Percentiles rank a stretch among this genome's conserved stretches.
Conservation (phyloP, 2,329 filamentous ascomycete genomes). For the Pseudogymnoascus pannorum region DNA sequence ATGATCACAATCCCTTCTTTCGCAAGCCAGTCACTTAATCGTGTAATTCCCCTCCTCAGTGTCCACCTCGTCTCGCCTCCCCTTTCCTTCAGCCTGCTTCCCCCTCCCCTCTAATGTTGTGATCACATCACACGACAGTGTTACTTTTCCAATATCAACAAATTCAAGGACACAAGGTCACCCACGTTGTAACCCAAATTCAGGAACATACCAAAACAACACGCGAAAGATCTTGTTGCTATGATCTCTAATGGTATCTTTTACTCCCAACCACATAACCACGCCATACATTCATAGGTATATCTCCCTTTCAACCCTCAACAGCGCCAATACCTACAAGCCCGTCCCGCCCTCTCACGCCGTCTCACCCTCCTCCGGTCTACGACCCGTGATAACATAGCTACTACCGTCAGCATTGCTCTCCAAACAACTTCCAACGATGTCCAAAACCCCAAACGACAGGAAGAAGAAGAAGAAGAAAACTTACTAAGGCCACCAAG, state of each 20-base stretch:
- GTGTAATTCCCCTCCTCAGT: background rate
- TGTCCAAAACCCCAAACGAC: background rate
- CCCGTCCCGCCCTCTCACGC: background rate
- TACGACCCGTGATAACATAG: background rate
- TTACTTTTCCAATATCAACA: background rate
- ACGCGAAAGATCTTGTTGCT: background rate
- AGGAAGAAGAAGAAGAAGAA: background rate
- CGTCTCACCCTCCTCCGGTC: background rate
- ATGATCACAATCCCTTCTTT: background rate
- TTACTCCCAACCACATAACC: background rate
- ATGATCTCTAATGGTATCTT: background rate
- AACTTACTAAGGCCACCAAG: conserved; percentile 13
- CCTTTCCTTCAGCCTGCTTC: background rate
- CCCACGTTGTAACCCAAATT: no score
- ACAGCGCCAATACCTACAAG: background rate
- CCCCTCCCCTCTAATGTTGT: background rate
- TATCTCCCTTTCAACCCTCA: background rate
- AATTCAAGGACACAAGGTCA: no score
- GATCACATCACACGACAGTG: background rate
- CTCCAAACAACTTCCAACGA: background rate
- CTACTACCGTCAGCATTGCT: background rate
- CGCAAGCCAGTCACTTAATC: background rate
- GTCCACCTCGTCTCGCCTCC: no score
- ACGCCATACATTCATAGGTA: background rate
- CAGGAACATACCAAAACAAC: background rate